Conservation (phyloP, 2,329 filamentous ascomycete genomes). For the Stemphylium beticola region DNA sequence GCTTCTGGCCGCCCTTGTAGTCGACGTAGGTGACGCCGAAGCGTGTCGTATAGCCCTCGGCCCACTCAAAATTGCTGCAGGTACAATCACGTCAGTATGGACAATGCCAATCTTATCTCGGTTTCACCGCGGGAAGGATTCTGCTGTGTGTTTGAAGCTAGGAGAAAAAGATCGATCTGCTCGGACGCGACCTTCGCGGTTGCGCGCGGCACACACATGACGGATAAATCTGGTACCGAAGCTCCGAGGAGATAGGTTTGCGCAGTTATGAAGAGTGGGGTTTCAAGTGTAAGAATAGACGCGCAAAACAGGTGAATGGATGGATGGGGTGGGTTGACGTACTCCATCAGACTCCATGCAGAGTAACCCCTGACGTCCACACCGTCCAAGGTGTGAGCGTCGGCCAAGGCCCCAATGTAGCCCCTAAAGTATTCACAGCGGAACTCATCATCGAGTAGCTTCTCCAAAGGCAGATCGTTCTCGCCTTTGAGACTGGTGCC, state of each 20-base stretch:
- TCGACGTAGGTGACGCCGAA: constrained; percentile 87
- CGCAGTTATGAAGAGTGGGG: neutral
- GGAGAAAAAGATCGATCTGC: constrained; percentile 6
- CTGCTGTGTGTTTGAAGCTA: constrained; percentile 17
- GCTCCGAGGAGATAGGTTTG: neutral
- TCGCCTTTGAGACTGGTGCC: constrained; percentile 84
- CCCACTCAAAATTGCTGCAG: constrained; percentile 81
- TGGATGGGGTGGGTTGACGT: constrained; percentile 42
- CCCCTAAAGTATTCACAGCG: constrained; percentile 77
- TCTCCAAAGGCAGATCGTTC: constrained; percentile 72
- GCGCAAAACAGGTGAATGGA: constrained; percentile 13
- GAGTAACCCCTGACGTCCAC: constrained; percentile 81
- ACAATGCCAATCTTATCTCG: neutral
- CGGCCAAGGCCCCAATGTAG: constrained; percentile 78
- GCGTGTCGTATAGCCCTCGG: constrained; percentile 86
- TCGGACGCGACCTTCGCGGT: neutral
- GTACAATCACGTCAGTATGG: constrained; percentile 13
- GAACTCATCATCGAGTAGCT: constrained; percentile 83
- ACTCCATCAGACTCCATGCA: constrained; percentile 87
- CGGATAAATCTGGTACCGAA: neutral
- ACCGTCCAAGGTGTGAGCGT: constrained; percentile 73
- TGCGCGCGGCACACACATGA: neutral
- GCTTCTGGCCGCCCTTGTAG: constrained; percentile 78
- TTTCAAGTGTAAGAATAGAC: neutral
- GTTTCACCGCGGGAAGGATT: neutral